Evolutionary conservation across 768 basidiomycete species (phyloP), one percentile per base, ranked within the genome.

Genomic region (Amanita phalloides): DNA sequence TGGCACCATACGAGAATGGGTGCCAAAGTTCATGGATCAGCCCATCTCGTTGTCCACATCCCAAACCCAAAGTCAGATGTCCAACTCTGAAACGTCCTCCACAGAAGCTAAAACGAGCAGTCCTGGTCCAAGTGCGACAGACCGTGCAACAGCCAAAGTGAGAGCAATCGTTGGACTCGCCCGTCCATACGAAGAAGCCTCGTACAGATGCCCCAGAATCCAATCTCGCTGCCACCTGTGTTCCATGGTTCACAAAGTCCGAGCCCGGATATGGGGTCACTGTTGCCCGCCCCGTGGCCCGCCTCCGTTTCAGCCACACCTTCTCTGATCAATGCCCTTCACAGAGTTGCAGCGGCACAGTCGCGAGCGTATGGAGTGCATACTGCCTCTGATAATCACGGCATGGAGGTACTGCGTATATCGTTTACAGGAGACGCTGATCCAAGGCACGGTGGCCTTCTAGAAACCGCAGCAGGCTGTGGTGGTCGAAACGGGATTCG

Each of bases 321-420:
- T 0, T 84, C 82, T 2, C 68, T 84, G 30, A 76, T 83, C 53
- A 71, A 71, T 35, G 83, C 82, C 1, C 63, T 84, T n/a, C 77
- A 82, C 56, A 72, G 82, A 26, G 70, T 84, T 47, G 68, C 73
- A 9, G 64, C 67, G 13, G 82, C 82, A 3, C 81, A 84, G 57
- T 68, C 66, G 51, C 71, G 73, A 20, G 78, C 72, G n/a, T 80
- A 71, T 53, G 62, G 61, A 38, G 23, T 17, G 51, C 39, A 37
- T 26, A 58, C 52, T 36, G 60, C 45, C 9, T 9, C 55, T 23
- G 54, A 54, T 28, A 28, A 9, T 28, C 45, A 51, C 54, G 54
- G 53, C 28, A 54, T 47, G 8, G 49, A 38, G 21, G 35, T 25
- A 9, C 25, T 43, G 20, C 49, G 54, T 30, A 30, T 30, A 8